A percentile compares a stretch with the other conserved stretches of the same genome.
Evolutionary conservation across 2,329 filamentous ascomycete genomes (phyloP).

Genomic region (Colletotrichum ledebouriae): DNA sequence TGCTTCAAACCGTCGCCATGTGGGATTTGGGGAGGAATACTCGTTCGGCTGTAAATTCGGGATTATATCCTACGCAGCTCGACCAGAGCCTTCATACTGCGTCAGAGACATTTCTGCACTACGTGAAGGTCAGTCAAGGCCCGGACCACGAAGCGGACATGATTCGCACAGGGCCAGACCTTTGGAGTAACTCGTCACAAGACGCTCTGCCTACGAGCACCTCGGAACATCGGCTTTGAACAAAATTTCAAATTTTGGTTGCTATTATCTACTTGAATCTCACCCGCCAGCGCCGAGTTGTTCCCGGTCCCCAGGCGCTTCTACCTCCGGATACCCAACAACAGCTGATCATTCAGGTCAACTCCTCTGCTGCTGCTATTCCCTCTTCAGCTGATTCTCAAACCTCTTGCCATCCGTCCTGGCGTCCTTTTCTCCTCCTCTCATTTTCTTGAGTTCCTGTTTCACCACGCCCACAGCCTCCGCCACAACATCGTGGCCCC

Average conservation of each 20-base stretch:
- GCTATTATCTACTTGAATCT: constrained; percentile 33
- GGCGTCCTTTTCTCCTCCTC: constrained; percentile 43
- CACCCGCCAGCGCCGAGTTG: constrained; percentile 13
- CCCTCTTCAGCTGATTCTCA: constrained; percentile 39
- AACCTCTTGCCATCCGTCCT: constrained; percentile 42
- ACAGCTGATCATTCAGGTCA: not conserved
- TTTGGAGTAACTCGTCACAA: no score
- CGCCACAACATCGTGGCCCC: constrained; percentile 76
- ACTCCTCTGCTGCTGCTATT: constrained; percentile 31
- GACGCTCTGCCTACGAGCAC: not conserved
- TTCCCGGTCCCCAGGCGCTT: constrained; percentile 22
- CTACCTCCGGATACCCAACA: not conserved
- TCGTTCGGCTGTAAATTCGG: not conserved
- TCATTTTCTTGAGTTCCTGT: constrained; percentile 63
- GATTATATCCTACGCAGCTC: not conserved
- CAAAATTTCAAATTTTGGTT: constrained; percentile 13
- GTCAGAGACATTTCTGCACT: not conserved
- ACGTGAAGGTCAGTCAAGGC: no score
- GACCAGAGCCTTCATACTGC: no score
- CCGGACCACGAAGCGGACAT: no score
- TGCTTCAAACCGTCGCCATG: constrained; percentile 18
- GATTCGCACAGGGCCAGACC: no score
- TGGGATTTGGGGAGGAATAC: not conserved
- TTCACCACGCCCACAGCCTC: constrained; percentile 76
- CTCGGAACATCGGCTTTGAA: constrained; percentile 1